Evolutionary conservation across 495 filamentous ascomycete species (phyloP), one percentile per base, ranked within the genome.

Genomic region (Corynascus novoguineensis): DNA sequence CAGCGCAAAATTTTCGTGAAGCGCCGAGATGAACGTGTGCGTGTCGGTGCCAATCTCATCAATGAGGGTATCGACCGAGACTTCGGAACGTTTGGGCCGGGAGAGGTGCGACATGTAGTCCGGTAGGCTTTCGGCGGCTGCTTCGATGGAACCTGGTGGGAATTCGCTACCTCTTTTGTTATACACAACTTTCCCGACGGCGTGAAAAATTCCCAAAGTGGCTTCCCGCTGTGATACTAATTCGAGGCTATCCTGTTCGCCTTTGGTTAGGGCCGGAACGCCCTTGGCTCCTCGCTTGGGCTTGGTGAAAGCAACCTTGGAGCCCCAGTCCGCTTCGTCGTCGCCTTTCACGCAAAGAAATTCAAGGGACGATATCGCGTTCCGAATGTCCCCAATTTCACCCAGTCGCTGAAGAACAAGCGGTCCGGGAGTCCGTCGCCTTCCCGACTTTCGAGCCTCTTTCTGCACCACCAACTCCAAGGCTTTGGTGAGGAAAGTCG

Each of bases 1-100:
- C 7, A 86, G 74, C 1, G 87, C 77, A 61, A 92, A 97, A 66
- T 99, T 99, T 63, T 99, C 93, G 67, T 99, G 93, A 10, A 99
- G 74, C 2, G 89, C 88, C n/a, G 87, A 84, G 51, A 96, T 82
- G 65, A 97, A 96, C 0, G 92, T 97, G 53, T 85, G 79, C 0
- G 82, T 84, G 64, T 97, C 93, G 3, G 91, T 95, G 7, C 93
- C 93, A 4, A 87, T 88, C 68, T 96, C 91, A 59, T 96, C 87
- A 19, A 91, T 82, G 27, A 99, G 75, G 8, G 81, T 79, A 60
- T 95, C 85, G 24, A 89, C 80, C 27, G 78, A 74, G 1, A 92
- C 85, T 60, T 89, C 81, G 9, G 90, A 86, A 25, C 77, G 71
- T 59, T 84, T 87, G 6, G 81, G 77, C 32, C 90, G 78, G 4